phyloP scores from a whole-genome alignment of 441 rosid species.

The Erysimum cheiri region DNA sequence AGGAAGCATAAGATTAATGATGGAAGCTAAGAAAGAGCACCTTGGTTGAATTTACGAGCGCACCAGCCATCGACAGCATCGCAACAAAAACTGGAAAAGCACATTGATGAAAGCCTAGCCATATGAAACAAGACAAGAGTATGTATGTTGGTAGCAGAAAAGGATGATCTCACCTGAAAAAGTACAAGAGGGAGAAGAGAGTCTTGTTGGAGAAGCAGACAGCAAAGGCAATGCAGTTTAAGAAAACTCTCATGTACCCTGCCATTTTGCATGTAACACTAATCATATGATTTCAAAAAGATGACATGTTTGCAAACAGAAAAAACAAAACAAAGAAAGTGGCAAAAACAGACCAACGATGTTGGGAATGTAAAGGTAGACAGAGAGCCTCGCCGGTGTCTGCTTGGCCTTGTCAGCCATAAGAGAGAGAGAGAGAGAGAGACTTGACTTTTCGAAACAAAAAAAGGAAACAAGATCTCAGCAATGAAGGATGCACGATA shows the following conservation, averaged over 20 bases:
- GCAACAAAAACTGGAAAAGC: conserved; percentile 83
- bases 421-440: too few relatives aligned
- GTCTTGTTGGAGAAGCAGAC: conserved; percentile 81
- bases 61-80: conserved; percentile 98
- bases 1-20: too few relatives aligned
- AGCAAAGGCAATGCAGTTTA: conserved; percentile 87
- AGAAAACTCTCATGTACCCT: conserved; percentile 84
- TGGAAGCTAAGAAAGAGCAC: too few relatives aligned
- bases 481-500: conserved; percentile 7
- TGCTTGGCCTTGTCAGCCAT: conserved; percentile 64
- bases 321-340: not conserved
- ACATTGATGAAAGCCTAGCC: conserved; percentile 30
- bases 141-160: conserved; percentile 1
- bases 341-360: conserved; percentile 59
- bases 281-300: too few relatives aligned
- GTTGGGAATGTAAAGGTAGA: conserved; percentile 88
- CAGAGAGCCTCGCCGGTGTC: conserved; percentile 62
- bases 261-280: conserved; percentile 21
- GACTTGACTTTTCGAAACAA: conserved; percentile 4
- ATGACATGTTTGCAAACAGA: not conserved
- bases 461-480: not conserved
- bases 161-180: conserved; percentile 56
- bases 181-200: conserved; percentile 77
- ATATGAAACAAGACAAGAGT: too few relatives aligned
- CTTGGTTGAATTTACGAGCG: conserved; percentile 95